Evolutionary conservation across 2,329 filamentous ascomycete species (phyloP).

Genomic region (Harringtonia lauricola): DNA sequence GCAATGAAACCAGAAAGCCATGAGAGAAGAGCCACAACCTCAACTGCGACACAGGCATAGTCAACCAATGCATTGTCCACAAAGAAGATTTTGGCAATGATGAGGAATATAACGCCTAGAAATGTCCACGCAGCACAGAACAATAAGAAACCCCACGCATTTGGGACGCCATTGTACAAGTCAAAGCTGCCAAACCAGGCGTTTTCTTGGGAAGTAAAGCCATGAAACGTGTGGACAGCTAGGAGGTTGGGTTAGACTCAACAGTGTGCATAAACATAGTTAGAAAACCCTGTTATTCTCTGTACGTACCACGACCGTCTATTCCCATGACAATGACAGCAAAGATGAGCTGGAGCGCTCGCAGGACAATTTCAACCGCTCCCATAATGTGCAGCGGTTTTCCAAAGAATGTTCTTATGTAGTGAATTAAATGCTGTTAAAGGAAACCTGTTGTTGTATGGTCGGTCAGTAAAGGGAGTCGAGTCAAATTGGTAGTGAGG

Average conservation of each 20-base stretch:
- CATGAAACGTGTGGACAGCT: background rate
- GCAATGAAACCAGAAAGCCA: conserved; percentile 4
- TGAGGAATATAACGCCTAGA: background rate
- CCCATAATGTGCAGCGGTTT: no score
- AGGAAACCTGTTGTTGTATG: no score
- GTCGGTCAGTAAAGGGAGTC: no score
- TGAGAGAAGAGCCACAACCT: conserved; percentile 2
- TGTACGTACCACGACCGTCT: background rate
- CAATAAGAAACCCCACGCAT: conserved; percentile 3
- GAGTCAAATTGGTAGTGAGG: no score
- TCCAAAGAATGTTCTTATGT: no score
- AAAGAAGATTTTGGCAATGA: background rate
- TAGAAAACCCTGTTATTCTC: no score
- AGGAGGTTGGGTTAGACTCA: conserved; percentile 8
- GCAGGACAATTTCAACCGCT: no score
- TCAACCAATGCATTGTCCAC: no score
- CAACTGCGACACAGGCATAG: background rate
- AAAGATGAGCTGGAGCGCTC: background rate
- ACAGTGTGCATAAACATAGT: no score
- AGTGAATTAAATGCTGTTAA: no score
- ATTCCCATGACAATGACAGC: conserved; percentile 1
- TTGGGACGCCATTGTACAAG: background rate
- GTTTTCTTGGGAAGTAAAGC: background rate
- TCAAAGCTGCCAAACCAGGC: background rate
- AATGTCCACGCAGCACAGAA: conserved; percentile 2